Evolutionary conservation across 164 flowering plant species (phyloP), one percentile per base, ranked within the genome.

Genomic region (Annona squamosa): DNA sequence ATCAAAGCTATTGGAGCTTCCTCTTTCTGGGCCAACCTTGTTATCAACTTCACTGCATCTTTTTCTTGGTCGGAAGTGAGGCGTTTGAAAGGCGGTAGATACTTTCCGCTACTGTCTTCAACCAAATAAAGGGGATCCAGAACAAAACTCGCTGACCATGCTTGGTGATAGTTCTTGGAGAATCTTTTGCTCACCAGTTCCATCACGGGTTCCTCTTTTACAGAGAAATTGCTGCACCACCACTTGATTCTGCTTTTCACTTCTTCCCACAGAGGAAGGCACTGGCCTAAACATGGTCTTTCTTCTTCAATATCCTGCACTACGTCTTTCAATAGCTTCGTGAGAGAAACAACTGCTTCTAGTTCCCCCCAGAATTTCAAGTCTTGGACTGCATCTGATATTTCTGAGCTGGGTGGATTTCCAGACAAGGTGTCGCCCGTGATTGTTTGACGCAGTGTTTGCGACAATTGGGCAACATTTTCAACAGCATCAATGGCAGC

Each of bases 91-190:
- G 91, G 93, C 3, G 91, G 93, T 3, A 89, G 81, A 73, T 89
- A 89, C 59, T 83, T 86, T 66, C 91, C 91, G 52, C 83, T 75
- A n/a, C 77, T 72, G 70, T 86, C 88, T 81, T 80, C 82, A 13
- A 80, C 78, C 75, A 89, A 79, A 74, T 87, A 77, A 1, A 83
- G 76, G 0, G 93, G 92, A 73, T 87, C 91, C n/a, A 87, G 86
- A 64, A 87, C 74, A 70, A 80, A 87, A 52, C 89, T 88, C n/a
- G 88, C 87, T n/a, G 91, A 74, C 93, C 90, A 87, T 4, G 91
- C 86, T 13, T 87, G 91, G 46, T 89, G 90, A 71, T 89, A 89
- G 77, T 86, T 89, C 72, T 85, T 79, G 0, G 43, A 70, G 69
- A 79, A 76, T 63, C 77, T 71, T 63, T 72, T 67, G 73, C 68